Evolutionary conservation across 2,329 filamentous ascomycete genomes (phyloP).

Genomic region (Aureobasidium sp.): DNA sequence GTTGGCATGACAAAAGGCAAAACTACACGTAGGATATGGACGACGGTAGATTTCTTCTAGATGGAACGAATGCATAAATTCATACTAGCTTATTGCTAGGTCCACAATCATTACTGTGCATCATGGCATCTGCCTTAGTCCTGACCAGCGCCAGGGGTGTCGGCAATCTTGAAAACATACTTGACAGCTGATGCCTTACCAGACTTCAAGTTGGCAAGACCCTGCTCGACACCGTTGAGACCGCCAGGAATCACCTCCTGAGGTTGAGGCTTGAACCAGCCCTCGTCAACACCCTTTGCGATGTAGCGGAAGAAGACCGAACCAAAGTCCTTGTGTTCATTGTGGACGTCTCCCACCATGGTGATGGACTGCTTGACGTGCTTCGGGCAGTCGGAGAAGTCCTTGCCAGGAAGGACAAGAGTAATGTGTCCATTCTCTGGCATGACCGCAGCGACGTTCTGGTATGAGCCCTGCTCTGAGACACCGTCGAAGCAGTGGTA

Average conservation of each 20-base stretch:
- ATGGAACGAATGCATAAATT: not conserved
- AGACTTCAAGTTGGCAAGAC: slow-evolving; percentile 25
- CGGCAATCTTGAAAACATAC: slow-evolving; percentile 27
- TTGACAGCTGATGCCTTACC: slow-evolving; percentile 28
- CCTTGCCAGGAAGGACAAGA: slow-evolving; percentile 34
- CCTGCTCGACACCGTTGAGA: slow-evolving; percentile 24
- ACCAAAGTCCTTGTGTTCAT: slow-evolving; percentile 30
- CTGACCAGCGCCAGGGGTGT: slow-evolving; percentile 22
- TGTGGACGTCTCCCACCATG: slow-evolving; percentile 28
- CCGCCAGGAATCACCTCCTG: slow-evolving; percentile 28
- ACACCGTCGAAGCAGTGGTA: slow-evolving; percentile 53
- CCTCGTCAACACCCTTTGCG: slow-evolving; percentile 28
- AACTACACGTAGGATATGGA: not conserved
- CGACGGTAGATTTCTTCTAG: not conserved
- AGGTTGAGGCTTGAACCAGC: slow-evolving; percentile 32
- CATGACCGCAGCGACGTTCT: slow-evolving; percentile 42
- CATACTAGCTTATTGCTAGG: not conserved
- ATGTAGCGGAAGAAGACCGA: slow-evolving; percentile 29
- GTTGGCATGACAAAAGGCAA: not conserved
- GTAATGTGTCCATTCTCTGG: slow-evolving; percentile 34
- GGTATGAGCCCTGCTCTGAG: slow-evolving; percentile 42
- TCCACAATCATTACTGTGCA: not conserved
- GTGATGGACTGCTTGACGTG: slow-evolving; percentile 35
- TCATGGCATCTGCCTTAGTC: not conserved
- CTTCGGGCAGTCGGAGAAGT: slow-evolving; percentile 37